These are phyloP conservation scores for Exutisphaerella laricina DNA, from an alignment of 2,329 filamentous ascomycete species.

Conservation along the genomic window DNA sequence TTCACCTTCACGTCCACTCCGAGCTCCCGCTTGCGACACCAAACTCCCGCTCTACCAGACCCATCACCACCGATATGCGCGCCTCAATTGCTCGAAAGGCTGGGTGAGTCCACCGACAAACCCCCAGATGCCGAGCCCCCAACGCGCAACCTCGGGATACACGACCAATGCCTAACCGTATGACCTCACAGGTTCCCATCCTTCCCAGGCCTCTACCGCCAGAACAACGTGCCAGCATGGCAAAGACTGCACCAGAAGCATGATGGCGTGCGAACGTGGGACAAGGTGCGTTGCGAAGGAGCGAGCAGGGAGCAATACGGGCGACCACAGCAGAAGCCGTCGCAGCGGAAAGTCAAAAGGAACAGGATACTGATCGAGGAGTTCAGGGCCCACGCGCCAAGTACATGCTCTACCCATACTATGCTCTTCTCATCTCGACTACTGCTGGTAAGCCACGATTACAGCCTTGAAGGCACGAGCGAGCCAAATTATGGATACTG, in stretches of 20 bases:
- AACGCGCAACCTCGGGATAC: neutral
- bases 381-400: constrained; percentile 59
- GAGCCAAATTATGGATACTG: neutral
- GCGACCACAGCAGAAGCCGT: neutral
- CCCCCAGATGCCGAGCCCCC: neutral
- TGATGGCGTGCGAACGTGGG: constrained; percentile 67
- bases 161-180: constrained; percentile 7
- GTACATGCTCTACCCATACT: constrained; percentile 63
- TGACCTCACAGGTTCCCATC: constrained; percentile 13
- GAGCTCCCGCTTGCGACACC: too few relatives aligned
- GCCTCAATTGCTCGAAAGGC: constrained; percentile 38
- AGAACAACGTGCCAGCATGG: constrained; percentile 69
- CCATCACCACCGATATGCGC: constrained; percentile 20
- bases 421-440: constrained; percentile 42
- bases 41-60: constrained; percentile 6
- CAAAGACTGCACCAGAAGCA: constrained; percentile 71
- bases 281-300: constrained; percentile 58
- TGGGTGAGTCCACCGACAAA: constrained; percentile 33
- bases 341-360: neutral
- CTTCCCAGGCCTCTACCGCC: constrained; percentile 54
- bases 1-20: constrained; percentile 3
- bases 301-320: constrained; percentile 1
- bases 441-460: constrained; percentile 55
- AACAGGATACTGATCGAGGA: constrained; percentile 15
- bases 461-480: too few relatives aligned